A percentile compares a stretch with the other conserved stretches of the same genome.
phyloP scores from a whole-genome alignment of 2,329 filamentous ascomycete genomes.

The Calonectria ilicicola region DNA sequence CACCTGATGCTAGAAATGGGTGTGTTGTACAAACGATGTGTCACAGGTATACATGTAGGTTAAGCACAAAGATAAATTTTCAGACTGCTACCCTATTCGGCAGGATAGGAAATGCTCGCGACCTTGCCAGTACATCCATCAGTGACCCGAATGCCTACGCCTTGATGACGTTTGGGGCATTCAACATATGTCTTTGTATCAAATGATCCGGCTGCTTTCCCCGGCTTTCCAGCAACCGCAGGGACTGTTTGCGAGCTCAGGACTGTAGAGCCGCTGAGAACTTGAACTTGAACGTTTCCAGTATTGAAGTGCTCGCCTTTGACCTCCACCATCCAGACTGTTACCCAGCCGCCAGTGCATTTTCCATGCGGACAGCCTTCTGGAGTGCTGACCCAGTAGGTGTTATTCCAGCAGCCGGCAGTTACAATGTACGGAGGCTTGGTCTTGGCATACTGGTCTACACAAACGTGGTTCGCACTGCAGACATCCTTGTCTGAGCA shows the following conservation, averaged over 20 bases:
- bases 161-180: neutral
- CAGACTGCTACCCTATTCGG: neutral
- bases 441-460: neutral
- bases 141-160: neutral
- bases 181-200: neutral
- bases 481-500: constrained; percentile 6
- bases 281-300: neutral
- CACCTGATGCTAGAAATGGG: too few species aligned
- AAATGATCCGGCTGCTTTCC: constrained; percentile 1
- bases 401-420: constrained; percentile 6
- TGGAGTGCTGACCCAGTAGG: neutral
- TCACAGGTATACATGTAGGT: neutral
- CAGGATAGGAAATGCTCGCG: neutral
- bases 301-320: constrained; percentile 16
- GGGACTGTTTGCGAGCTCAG: neutral
- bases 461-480: neutral
- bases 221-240: constrained; percentile 1
- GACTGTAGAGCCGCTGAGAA: neutral
- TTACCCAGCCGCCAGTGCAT: neutral
- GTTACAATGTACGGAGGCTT: constrained; percentile 6
- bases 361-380: neutral
- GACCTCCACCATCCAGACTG: constrained; percentile 3
- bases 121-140: constrained; percentile 2
- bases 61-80: neutral
- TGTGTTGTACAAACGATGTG: too few species aligned